Conservation (phyloP, 495 filamentous ascomycete genomes). For the Podospora didyma region DNA sequence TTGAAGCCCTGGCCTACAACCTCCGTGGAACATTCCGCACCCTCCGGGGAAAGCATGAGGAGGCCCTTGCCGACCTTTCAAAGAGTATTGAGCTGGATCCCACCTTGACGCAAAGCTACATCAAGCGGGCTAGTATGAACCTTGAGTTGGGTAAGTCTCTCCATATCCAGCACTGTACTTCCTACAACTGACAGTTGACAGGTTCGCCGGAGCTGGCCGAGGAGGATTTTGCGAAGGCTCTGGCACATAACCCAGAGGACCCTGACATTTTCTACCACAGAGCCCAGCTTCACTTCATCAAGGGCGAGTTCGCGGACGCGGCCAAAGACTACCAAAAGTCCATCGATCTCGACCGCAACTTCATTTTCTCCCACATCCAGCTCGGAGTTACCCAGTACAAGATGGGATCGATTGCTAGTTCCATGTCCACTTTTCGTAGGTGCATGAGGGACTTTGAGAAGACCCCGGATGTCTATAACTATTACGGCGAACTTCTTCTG, state of each 20-base stretch:
- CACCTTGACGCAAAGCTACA: slow-evolving; percentile 87
- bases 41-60: slow-evolving; percentile 78
- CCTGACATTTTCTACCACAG: slow-evolving; percentile 99
- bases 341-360: slow-evolving; percentile 89
- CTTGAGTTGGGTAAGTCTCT: slow-evolving; percentile 76
- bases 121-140: slow-evolving; percentile 98
- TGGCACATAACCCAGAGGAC: slow-evolving; percentile 80
- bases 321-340: slow-evolving; percentile 99
- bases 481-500: slow-evolving; percentile 96
- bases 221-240: slow-evolving; percentile 81
- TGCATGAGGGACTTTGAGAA: slow-evolving; percentile 98
- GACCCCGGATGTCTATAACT: slow-evolving; percentile 98
- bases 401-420: slow-evolving; percentile 96
- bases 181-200: slow-evolving; percentile 33
- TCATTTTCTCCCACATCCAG: slow-evolving; percentile 99
- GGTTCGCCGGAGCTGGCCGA: slow-evolving; percentile 83
- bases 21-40: slow-evolving; percentile 95
- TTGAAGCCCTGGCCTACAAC: slow-evolving; percentile 90
- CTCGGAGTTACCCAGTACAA: slow-evolving; percentile 99
- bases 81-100: slow-evolving; percentile 90
- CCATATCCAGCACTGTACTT: background rate
- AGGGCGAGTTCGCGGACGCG: slow-evolving; percentile 85
- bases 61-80: slow-evolving; percentile 77
- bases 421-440: slow-evolving; percentile 95
- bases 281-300: slow-evolving; percentile 97